Conservation (phyloP, 305 asterid genomes). For the Fraxinus nigra region DNA sequence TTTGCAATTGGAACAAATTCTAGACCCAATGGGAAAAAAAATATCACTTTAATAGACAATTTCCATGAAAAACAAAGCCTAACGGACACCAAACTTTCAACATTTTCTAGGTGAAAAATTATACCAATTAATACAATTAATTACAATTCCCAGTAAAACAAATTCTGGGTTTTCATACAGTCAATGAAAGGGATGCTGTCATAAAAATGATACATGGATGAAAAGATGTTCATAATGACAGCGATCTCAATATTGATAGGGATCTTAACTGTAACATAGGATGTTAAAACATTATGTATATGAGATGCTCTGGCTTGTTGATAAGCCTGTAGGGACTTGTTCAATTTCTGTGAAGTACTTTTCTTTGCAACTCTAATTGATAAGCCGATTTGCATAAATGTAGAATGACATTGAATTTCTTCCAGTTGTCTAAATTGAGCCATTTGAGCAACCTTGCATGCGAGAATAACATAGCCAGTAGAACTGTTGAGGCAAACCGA, state of each 20-base stretch:
- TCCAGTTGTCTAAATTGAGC: constrained; percentile 88
- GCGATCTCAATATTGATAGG: not conserved
- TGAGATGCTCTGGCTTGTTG: not conserved
- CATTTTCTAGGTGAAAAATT: too few species aligned
- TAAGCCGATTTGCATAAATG: not conserved
- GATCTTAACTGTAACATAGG: not conserved
- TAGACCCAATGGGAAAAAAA: too few species aligned
- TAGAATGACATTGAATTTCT: not conserved
- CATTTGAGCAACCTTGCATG: constrained; percentile 97
- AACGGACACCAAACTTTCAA: too few species aligned
- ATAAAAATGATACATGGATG: not conserved
- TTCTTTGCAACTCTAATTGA: not conserved
- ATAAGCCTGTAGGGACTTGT: not conserved
- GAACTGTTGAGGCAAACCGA: constrained; percentile 82
- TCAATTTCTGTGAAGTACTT: not conserved
- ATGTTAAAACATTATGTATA: not conserved
- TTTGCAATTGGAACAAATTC: too few species aligned
- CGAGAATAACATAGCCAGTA: constrained; percentile 82
- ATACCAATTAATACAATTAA: too few species aligned
- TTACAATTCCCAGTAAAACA: too few species aligned
- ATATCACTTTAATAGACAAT: too few species aligned
- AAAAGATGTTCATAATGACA: not conserved
- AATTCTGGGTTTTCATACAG: not conserved
- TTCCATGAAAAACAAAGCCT: too few species aligned
- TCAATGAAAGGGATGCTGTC: not conserved